Conservation (phyloP, 768 basidiomycete species). For the Gloeophyllum trabeum region DNA sequence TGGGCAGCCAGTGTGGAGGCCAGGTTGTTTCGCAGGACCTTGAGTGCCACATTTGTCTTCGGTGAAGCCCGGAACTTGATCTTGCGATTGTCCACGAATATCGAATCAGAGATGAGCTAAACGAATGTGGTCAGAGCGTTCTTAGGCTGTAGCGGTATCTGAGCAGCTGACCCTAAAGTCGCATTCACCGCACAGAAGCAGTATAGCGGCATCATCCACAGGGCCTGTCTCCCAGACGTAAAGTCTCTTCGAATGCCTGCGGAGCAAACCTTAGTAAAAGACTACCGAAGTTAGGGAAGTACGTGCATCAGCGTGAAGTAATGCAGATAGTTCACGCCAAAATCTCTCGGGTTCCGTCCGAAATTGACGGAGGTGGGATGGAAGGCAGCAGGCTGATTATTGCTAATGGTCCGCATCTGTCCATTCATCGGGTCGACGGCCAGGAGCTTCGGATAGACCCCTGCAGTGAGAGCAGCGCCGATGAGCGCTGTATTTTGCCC, state of each 20-base stretch:
- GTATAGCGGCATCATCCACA: conserved; percentile 70
- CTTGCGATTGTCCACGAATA: conserved; percentile 79
- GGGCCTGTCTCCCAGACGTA: conserved; percentile 93
- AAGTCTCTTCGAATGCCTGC: conserved; percentile 86
- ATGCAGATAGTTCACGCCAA: conserved; percentile 61
- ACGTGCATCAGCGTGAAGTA: conserved; percentile 86
- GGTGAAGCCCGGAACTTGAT: conserved; percentile 60
- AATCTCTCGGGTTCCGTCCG: conserved; percentile 50
- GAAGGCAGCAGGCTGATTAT: conserved; percentile 68
- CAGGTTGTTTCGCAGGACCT: conserved; percentile 61
- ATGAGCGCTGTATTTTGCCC: conserved; percentile 54
- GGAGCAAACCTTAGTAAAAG: neutral
- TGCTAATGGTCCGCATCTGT: conserved; percentile 69
- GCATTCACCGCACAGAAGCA: conserved; percentile 81
- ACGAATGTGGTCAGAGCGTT: conserved; percentile 1
- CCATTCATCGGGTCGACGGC: conserved; percentile 47
- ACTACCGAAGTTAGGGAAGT: neutral
- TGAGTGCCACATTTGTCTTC: conserved; percentile 71
- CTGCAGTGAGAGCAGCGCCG: conserved; percentile 75
- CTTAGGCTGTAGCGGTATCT: neutral
- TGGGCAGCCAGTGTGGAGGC: conserved; percentile 47
- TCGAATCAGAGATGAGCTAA: conserved; percentile 63
- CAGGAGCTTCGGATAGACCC: conserved; percentile 87
- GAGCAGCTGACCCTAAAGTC: conserved; percentile 65
- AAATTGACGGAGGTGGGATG: conserved; percentile 95